These are phyloP conservation scores for Vickermania spadyakhi DNA, from an alignment of 208 protist species.

Conservation along the genomic window DNA sequence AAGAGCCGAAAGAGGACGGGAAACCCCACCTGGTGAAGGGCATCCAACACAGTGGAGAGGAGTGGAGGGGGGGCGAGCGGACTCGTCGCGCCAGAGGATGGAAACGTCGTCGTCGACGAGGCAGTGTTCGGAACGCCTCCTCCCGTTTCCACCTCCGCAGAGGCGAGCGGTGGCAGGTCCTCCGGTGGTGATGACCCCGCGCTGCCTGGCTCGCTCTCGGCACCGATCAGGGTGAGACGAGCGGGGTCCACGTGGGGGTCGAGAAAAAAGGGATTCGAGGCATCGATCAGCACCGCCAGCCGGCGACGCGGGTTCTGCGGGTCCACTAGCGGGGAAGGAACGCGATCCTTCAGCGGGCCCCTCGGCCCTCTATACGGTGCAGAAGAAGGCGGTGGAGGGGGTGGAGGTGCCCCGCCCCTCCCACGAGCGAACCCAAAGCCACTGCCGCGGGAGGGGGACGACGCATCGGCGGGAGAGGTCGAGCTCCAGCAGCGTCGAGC, in stretches of 20 bases:
- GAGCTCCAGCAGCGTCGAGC: too few relatives aligned
- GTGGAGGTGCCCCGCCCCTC: too few relatives aligned
- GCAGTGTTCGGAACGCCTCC: neutral
- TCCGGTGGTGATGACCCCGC: neutral
- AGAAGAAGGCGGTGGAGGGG: too few relatives aligned
- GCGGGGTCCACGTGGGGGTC: constrained; percentile 5
- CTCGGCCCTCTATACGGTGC: too few relatives aligned
- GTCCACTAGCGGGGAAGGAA: constrained; percentile 44
- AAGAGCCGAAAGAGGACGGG: constrained; percentile 77
- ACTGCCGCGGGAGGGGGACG: too few relatives aligned
- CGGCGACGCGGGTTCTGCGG: constrained; percentile 60
- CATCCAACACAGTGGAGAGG: constrained; percentile 26
- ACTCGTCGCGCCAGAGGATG: constrained; percentile 7
- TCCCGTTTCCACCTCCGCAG: constrained; percentile 3
- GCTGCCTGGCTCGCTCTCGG: neutral
- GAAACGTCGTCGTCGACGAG: constrained; percentile 43
- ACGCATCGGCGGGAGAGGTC: too few relatives aligned
- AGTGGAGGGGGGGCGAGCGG: neutral
- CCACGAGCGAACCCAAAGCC: too few relatives aligned
- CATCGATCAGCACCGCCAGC: constrained; percentile 70
- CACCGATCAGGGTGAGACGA: too few relatives aligned
- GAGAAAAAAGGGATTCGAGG: constrained; percentile 34
- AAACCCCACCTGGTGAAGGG: constrained; percentile 53
- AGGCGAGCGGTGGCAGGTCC: neutral
- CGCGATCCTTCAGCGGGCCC: constrained; percentile 74